phyloP scores from a whole-genome alignment of 2,329 filamentous ascomycete genomes.

The Fonsecaea monophora region DNA sequence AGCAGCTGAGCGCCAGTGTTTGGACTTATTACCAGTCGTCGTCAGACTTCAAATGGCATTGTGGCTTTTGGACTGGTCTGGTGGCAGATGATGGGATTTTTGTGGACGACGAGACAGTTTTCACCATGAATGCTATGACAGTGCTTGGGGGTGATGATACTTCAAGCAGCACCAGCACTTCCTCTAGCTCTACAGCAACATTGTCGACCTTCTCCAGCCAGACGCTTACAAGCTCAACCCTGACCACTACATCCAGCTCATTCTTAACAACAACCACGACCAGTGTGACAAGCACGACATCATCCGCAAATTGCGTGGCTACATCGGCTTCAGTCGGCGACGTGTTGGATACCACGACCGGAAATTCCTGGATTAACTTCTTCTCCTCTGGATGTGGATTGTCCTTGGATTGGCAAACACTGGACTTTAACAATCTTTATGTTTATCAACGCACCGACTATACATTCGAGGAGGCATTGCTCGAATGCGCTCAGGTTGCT shows the following conservation, averaged over 20 bases:
- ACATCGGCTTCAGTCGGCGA: slow-evolving; percentile 16
- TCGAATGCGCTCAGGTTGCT: slow-evolving; percentile 7
- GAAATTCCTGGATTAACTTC: slow-evolving; percentile 18
- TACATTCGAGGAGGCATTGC: slow-evolving; percentile 13
- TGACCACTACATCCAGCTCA: slow-evolving; percentile 9
- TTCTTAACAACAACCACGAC: neutral
- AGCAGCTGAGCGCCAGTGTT: slow-evolving; percentile 11
- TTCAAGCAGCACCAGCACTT: slow-evolving; percentile 10
- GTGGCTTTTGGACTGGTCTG: slow-evolving; percentile 18
- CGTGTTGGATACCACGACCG: neutral
- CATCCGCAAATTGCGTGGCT: slow-evolving; percentile 9
- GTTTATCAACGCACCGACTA: slow-evolving; percentile 16
- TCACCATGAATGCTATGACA: slow-evolving; percentile 22
- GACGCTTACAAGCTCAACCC: slow-evolving; percentile 6
- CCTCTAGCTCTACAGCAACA: slow-evolving; percentile 13
- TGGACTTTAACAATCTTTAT: slow-evolving; percentile 20
- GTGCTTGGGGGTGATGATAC: slow-evolving; percentile 9
- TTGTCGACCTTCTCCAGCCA: slow-evolving; percentile 3
- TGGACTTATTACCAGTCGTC: slow-evolving; percentile 22
- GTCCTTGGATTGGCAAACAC: slow-evolving; percentile 19
- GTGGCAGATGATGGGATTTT: slow-evolving; percentile 21
- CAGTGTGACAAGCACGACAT: slow-evolving; percentile 12
- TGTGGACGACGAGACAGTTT: slow-evolving; percentile 18
- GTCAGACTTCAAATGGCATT: slow-evolving; percentile 12
- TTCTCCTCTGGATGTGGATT: slow-evolving; percentile 19